These are phyloP conservation scores for Cryphonectria nitschkei DNA, from an alignment of 2,329 filamentous ascomycete species.

Conservation along the genomic window DNA sequence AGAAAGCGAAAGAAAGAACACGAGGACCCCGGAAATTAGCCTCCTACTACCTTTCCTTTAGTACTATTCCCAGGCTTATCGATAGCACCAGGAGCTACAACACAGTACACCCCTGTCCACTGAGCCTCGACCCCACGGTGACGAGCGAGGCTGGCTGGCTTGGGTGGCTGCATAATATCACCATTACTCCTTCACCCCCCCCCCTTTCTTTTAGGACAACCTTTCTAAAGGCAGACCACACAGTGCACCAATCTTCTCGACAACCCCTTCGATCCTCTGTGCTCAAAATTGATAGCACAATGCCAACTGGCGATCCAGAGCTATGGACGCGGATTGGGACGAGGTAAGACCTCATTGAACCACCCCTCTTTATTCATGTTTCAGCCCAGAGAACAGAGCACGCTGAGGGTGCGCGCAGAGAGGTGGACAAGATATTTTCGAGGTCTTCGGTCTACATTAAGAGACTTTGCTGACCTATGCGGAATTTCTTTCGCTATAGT, in stretches of 20 bases:
- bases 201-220: neutral
- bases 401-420: neutral
- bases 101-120: neutral
- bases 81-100: conserved; percentile 9
- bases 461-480: conserved; percentile 18
- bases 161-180: neutral
- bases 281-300: conserved; percentile 19
- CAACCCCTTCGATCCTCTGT: conserved; percentile 1
- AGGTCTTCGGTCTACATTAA: neutral
- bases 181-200: neutral
- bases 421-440: no score
- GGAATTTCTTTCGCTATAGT: conserved; percentile 50
- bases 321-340: conserved; percentile 71
- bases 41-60: neutral
- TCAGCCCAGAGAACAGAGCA: neutral
- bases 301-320: conserved; percentile 30
- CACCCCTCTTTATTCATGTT: conserved; percentile 6
- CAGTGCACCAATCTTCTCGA: conserved; percentile 8
- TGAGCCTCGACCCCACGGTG: conserved; percentile 20
- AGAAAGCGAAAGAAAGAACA: neutral
- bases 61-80: conserved; percentile 7
- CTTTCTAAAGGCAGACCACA: neutral
- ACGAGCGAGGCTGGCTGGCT: conserved; percentile 11
- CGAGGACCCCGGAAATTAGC: neutral
- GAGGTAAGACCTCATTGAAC: conserved; percentile 52